Evolutionary conservation across 1,139 yeast genomes (phyloP), one percentile per base, ranked within the genome.

Genomic region (Nakaseomyces uthaithaninus): DNA sequence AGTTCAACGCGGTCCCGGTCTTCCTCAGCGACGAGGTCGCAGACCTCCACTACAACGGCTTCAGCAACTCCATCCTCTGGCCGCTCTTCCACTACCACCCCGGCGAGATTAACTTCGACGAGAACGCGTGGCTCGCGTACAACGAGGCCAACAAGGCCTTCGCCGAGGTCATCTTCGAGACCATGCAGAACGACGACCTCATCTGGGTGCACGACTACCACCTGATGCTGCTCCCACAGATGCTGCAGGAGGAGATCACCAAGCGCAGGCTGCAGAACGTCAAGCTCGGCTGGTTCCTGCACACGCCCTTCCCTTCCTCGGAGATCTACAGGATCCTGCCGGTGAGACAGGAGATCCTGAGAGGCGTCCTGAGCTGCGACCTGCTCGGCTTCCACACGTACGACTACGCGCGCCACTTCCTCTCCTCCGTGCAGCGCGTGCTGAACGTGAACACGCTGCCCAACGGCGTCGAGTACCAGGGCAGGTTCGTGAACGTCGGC

Each of bases 171-270:
- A 79, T 93, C 45, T 78, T 87, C 12, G 67, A 71, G 17, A 77
- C 77, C 51, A 81, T 84, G 35, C 71, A 77, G 30, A 95, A 87
- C 50, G 79, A 84, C 44, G 99, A 93, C 60, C 68, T 89, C 59
- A 81, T 93, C 20, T 93, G 99, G 96, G 94, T 87, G 25, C 99
- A 93, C 60, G 99, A 93, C 62, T 93, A 93, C 63, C 98, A 93
- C 62, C 68, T 91, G 54, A 91, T 93, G 99, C 66, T 93, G 27
- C 71, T 91, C 39, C 99, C 99, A 0, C 87, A 86, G 50, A 77
- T 93, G 85, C 68, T 93, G 43, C 69, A 95, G 45, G 67, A 81
- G 42, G 75, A 77, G 33, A 56, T 59, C 12, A 48, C 57, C 11
- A 64, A 63, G 28, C 51, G 45, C 51, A 52, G 52, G 49, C 27